Evolutionary conservation across 73 alveolate genomes (phyloP).

Genomic region (Blepharisma stoltei): DNA sequence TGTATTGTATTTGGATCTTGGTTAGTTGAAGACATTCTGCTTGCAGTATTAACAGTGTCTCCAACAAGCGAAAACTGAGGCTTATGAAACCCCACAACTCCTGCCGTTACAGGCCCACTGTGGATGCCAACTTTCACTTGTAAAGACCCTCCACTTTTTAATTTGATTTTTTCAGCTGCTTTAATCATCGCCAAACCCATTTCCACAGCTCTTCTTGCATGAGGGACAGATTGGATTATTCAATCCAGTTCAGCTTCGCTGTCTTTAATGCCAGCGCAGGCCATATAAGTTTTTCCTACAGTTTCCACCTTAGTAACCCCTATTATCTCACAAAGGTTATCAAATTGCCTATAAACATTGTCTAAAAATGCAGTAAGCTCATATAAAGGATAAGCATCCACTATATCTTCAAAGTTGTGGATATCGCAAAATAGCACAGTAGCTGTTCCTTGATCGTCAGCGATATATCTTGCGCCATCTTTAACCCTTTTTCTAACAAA

Average conservation of each 20-base stretch:
- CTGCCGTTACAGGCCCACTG: constrained; percentile 94
- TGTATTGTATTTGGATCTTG: constrained; percentile 51
- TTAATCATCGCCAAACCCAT: constrained; percentile 19
- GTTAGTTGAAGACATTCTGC: constrained; percentile 73
- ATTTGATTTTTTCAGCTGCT: background rate
- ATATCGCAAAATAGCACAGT: constrained; percentile 52
- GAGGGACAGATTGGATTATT: constrained; percentile 5
- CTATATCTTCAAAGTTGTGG: constrained; percentile 42
- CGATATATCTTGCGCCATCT: constrained; percentile 39
- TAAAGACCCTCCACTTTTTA: constrained; percentile 34
- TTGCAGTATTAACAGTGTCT: constrained; percentile 95
- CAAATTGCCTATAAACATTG: constrained; percentile 37
- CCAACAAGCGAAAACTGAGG: constrained; percentile 97
- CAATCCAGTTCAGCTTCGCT: constrained; percentile 20
- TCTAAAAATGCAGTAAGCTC: constrained; percentile 46
- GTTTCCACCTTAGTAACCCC: constrained; percentile 49
- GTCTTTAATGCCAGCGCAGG: constrained; percentile 48
- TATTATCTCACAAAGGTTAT: constrained; percentile 37
- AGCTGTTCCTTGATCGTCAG: constrained; percentile 53
- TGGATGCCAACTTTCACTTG: constrained; percentile 93
- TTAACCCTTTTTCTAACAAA: constrained; percentile 46
- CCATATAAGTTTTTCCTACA: constrained; percentile 65
- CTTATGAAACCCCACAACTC: constrained; percentile 95
- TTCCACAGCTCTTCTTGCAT: constrained; percentile 19
- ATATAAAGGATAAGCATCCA: constrained; percentile 30